Evolutionary conservation across 441 rosid species (phyloP), one percentile per base, ranked within the genome.

Genomic region (Omphalea diandra): DNA sequence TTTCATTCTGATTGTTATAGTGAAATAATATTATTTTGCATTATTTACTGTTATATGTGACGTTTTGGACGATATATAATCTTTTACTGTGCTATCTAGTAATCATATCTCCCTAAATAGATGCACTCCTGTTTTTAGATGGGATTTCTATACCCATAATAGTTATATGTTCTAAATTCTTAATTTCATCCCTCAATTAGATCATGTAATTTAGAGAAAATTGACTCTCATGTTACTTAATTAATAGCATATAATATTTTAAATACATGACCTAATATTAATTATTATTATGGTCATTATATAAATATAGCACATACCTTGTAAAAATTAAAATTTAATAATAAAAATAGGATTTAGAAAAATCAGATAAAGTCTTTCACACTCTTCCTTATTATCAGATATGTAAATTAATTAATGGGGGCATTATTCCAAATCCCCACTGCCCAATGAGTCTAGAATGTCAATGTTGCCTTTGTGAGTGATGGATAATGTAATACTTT

Each of bases 1-100:
- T 68, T 40, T 22, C 50, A 26, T 46, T 7, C 1, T 43, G 32
- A 20, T 52, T 50, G 5, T 53, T 57, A 73, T 70, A 24, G 61
- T 58, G 69, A 63, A 67, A 63, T 49, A 20, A 73, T 76, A 70
- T 73, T 71, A 53, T 60, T 69, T 49, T 29, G 0, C 56, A 4
- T 17, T 15, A 8, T n/a, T n/a, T n/a, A n/a, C n/a, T n/a, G n/a
- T n/a, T n/a, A n/a, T n/a, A n/a, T n/a, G n/a, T 54, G 33, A 60
- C 32, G 62, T 24, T 36, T 63, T 5, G 32, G 31, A 17, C 24
- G 7, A 63, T 26, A 27, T 64, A n/a, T n/a, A n/a, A n/a, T n/a
- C 15, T 47, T 29, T 46, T n/a, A 26, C 41, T 31, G 17, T 18
- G 56, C 18, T 24, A 38, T n/a, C 50, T 20, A 20, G 4, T 52